Base-by-base conservation (phyloP, 2,329 filamentous ascomycete species). In the Fusarium setosum region DNA sequence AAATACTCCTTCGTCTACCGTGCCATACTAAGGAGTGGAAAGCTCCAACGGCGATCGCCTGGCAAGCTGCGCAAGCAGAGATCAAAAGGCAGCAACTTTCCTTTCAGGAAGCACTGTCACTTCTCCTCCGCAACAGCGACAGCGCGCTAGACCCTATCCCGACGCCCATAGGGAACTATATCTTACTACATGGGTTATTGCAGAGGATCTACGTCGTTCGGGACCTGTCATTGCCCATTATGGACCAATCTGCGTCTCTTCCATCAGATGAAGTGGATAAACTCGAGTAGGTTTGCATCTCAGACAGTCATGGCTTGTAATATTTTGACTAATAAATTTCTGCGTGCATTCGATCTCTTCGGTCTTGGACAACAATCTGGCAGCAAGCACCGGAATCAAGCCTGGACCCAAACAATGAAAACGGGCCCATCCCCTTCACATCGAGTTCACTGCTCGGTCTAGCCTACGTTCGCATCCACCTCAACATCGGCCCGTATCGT, bases 401-500 rank as follows among this genome's bases (percentile, higher is more conserved):
- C 21, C 74, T 80, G 1, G 77, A 80, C 32, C 78, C 78, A 0
- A 78, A 79, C 45, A 79, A 79, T 34, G 77, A 79, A 40, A 79
- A 78, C 24, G 78, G 78, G 0, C 78, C 78, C 0, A 79, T 80
- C 13, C 77, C 78, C 0, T 80, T 80, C 58, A 84, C 81, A 0
- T 83, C 82, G 3, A 82, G 79, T 47, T 79, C 82, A 0, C 74
- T 84, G 0, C 73, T 83, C 0, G 79, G 79, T 0, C 75, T 84
- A 1, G 82, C 82, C 1, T 84, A 83, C 56, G 77, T 81, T 1
- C 79, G 82, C 6, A 76, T 84, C 3, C 79, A 82, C 21, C 74
- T 84, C 5, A 76, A 84, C 32, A 72, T 83, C 2, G 82, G 82
- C 0, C 80, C 81, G 0, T 75, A 80, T 47, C 74, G 81, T 0